Base-by-base conservation (phyloP, 2,329 filamentous ascomycete species). In the Xylariaceae sp. region DNA sequence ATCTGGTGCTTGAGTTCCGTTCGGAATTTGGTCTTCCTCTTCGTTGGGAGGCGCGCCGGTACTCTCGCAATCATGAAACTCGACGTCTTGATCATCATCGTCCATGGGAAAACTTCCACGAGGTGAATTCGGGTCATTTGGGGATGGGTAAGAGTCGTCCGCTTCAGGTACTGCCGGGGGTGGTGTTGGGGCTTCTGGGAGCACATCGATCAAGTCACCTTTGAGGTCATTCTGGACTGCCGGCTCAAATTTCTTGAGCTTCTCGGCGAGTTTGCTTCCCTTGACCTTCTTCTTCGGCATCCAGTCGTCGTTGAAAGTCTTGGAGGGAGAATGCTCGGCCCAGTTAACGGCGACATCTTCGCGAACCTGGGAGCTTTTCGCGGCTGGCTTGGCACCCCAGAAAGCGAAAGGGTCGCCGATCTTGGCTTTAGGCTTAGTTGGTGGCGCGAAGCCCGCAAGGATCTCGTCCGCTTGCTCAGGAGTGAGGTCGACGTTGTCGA, bases 241-340 rank as follows among this genome's bases (percentile, higher is more conserved):
- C 35, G 66, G 51, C 59, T 80, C 73, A 52, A 79, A 79, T 19
- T 70, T 68, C 58, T 69, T 76, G 44, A 78, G 66, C 51, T 65
- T 71, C 54, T 79, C 73, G 40, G 74, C 68, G 54, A 79, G 71
- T 55, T 72, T 77, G 45, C 67, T 67, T 43, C 65, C 62, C 41
- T 53, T 58, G 15, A 31, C 19, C 59, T 73, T 77, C 50, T 70
- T 74, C 36, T 63, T 62, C 55, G 70, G 73, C 60, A 66, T 65
- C 41, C 65, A 62, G 47, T 61, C 57, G 39, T 62, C 59, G 31
- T 56, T 50, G 46, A 55, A 47, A 36, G 56, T 45, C 43, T 61
- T 64, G 35, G 61, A 63, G 51, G 59, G 61, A 28, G 66, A 51
- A 44, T 62, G 59, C 53, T 62, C 63, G 54, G 67, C 65, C 59